Conservation (phyloP, 148 eudicot genomes). For the Fagopyrum esculentum region DNA sequence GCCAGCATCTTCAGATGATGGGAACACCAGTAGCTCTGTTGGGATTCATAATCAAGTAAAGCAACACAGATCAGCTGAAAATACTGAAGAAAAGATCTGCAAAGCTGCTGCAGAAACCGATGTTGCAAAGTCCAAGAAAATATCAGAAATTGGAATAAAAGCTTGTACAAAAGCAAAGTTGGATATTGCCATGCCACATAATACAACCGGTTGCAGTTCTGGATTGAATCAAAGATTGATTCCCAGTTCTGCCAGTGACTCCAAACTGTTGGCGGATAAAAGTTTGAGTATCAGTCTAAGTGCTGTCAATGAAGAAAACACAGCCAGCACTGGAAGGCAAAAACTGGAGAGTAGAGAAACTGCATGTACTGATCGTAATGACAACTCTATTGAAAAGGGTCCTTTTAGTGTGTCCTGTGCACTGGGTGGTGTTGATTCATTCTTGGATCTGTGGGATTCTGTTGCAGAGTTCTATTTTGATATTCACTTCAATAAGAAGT, state of each 20-base stretch:
- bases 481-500: conserved; percentile 69
- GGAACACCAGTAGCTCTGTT: conserved; percentile 31
- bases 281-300: conserved; percentile 10
- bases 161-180: conserved; percentile 24
- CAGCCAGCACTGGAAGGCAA: conserved; percentile 16
- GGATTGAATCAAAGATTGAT: conserved; percentile 19
- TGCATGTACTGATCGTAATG: conserved; percentile 17
- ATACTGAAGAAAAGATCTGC: conserved; percentile 16
- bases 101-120: conserved; percentile 23
- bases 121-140: conserved; percentile 27
- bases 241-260: conserved; percentile 14
- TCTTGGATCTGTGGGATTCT: conserved; percentile 80
- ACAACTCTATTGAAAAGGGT: conserved; percentile 40
- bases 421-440: conserved; percentile 61
- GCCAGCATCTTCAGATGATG: conserved; percentile 43
- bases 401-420: conserved; percentile 53
- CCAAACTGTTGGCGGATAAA: conserved; percentile 14
- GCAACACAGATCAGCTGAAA: conserved; percentile 18
- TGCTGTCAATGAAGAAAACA: conserved; percentile 18
- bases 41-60: conserved; percentile 25
- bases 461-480: conserved; percentile 65
- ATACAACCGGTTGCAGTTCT: conserved; percentile 17
- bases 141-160: conserved; percentile 21
- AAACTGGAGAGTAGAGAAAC: conserved; percentile 19
- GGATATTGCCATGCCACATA: conserved; percentile 19